Conservation (phyloP, 192 early-diverging fungal genomes). For the Tieghemiomyces parasiticus region DNA sequence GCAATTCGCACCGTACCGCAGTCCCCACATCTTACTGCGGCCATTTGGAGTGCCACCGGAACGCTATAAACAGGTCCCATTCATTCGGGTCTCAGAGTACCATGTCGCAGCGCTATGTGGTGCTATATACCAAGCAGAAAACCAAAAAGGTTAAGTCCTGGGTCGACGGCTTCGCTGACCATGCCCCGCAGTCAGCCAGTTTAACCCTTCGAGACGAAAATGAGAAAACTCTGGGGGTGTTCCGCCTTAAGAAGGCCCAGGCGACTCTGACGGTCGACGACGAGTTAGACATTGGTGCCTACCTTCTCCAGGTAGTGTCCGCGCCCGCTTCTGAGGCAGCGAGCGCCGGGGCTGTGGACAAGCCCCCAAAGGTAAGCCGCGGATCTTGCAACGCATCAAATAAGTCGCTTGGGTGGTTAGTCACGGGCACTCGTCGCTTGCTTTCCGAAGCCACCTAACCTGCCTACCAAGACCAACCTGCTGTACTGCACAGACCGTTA, state of each 20-base stretch:
- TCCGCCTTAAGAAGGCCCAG: neutral
- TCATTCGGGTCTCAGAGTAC: too few relatives aligned
- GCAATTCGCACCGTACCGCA: too few relatives aligned
- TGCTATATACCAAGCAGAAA: slow-evolving; percentile 27
- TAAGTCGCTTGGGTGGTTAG: neutral
- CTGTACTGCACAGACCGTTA: too few relatives aligned
- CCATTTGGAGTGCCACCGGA: too few relatives aligned
- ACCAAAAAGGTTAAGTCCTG: slow-evolving; percentile 27
- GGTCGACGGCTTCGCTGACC: slow-evolving; percentile 18
- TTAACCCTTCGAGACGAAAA: neutral
- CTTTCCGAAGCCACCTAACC: neutral
- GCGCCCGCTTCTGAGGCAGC: neutral
- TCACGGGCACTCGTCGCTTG: neutral
- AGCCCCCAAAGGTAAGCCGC: neutral
- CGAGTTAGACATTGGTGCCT: neutral
- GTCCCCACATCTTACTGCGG: too few relatives aligned
- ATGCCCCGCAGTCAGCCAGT: neutral
- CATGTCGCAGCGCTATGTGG: too few relatives aligned
- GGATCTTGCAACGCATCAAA: neutral
- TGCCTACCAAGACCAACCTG: neutral
- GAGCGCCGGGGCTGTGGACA: neutral
- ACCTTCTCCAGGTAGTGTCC: neutral
- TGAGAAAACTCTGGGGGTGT: neutral
- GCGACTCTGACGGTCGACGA: neutral
- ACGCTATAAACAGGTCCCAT: too few relatives aligned